phyloP scores from a whole-genome alignment of 495 filamentous ascomycete species.

The Daldinia childiae region DNA sequence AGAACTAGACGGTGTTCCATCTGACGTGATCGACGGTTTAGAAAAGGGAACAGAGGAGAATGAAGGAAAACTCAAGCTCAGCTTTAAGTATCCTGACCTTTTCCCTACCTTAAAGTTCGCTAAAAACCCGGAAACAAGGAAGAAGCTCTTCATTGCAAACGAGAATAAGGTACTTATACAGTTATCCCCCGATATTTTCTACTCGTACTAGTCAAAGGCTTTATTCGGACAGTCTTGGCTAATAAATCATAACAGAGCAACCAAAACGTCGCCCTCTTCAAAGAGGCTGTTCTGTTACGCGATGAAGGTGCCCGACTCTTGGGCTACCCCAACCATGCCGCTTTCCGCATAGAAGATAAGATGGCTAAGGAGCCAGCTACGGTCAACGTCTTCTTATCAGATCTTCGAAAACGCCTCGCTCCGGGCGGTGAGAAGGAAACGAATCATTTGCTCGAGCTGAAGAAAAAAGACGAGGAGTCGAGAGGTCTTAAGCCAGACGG shows the following conservation, averaged over 20 bases:
- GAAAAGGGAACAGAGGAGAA: conserved; percentile 78
- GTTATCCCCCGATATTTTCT: background rate
- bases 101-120: conserved; percentile 68
- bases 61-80: conserved; percentile 65
- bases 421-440: conserved; percentile 83
- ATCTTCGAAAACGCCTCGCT: conserved; percentile 77
- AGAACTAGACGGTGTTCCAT: conserved; percentile 67
- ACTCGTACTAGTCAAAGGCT: too few species aligned
- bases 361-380: conserved; percentile 95
- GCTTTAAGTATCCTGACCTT: conserved; percentile 72
- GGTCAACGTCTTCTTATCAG: conserved; percentile 84
- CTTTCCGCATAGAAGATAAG: conserved; percentile 92
- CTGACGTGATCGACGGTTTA: conserved; percentile 65
- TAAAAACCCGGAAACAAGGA: conserved; percentile 62
- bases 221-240: conserved; percentile 2
- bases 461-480: conserved; percentile 75
- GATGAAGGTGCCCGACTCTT: conserved; percentile 93
- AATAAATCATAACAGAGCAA: conserved; percentile 64
- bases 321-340: conserved; percentile 91
- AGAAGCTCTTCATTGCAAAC: conserved; percentile 65
- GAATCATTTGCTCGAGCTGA: conserved; percentile 74
- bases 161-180: conserved; percentile 61
- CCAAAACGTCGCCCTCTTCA: conserved; percentile 85
- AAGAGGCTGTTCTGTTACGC: conserved; percentile 83
- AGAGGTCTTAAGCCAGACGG: conserved; percentile 69